Evolutionary conservation across 495 filamentous ascomycete genomes (phyloP).

Genomic region (Letharia columbiana): DNA sequence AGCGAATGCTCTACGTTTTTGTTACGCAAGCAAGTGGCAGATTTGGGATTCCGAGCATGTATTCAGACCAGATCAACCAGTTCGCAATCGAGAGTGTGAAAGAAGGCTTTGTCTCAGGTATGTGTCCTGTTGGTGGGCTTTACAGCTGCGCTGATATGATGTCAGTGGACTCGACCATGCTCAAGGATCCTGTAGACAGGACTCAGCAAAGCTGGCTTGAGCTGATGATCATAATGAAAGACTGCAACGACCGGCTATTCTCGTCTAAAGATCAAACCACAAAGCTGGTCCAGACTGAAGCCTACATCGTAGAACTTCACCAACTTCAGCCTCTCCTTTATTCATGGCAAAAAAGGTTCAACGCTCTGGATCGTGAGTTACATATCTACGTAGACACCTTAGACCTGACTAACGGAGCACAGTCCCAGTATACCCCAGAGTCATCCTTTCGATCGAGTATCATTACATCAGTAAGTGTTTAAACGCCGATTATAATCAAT

Average conservation of each 20-base stretch:
- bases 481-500: constrained; percentile 26
- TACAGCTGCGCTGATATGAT: neutral
- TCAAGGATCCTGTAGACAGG: constrained; percentile 49
- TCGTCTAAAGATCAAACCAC: constrained; percentile 74
- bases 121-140: neutral
- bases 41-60: constrained; percentile 88
- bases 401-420: constrained; percentile 24
- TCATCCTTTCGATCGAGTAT: constrained; percentile 83
- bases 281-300: constrained; percentile 73
- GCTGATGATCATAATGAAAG: constrained; percentile 81
- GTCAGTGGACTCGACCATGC: constrained; percentile 35
- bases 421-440: constrained; percentile 69
- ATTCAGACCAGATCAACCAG: constrained; percentile 54
- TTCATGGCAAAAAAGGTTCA: constrained; percentile 67
- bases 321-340: constrained; percentile 67
- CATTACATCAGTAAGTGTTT: constrained; percentile 62
- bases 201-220: constrained; percentile 90
- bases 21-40: constrained; percentile 86
- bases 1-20: constrained; percentile 78
- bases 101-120: constrained; percentile 15
- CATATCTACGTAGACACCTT: neutral
- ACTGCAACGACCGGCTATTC: constrained; percentile 77
- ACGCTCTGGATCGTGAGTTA: constrained; percentile 46
- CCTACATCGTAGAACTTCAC: constrained; percentile 70
- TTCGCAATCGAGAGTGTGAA: constrained; percentile 13